Base-by-base conservation (phyloP, 2,329 filamentous ascomycete species). In the Tolypocladium paradoxum region DNA sequence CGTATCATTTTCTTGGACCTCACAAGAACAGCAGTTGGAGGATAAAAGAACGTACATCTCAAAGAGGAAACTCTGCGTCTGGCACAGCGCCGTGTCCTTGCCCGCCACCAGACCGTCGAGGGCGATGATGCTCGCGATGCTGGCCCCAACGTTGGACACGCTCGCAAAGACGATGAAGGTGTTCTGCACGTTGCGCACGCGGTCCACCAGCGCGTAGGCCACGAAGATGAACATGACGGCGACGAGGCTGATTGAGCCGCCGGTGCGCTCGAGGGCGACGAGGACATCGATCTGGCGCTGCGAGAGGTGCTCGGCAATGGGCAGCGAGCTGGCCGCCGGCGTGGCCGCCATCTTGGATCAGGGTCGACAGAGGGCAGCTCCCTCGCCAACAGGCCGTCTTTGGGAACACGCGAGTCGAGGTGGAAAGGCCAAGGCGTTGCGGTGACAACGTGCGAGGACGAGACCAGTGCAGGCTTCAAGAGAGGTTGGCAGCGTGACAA, bases 111-210 rank as follows among this genome's bases (percentile, higher is more conserved):
- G 74, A 1, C 84, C 86, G 18, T 82, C 78, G 53, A 82, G 79
- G 6, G 84, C 85, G 48, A 91, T 88, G 29, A 90, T 72, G 48
- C 86, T 89, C 12, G 84, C 88, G 45, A 77, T 69, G 58, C 79
- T 80, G 14, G 80, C 79, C 2, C 79, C 79, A 5, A 82, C 66
- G 57, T 83, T 83, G 55, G 79, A 76, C 29, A 82, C 71, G 22
- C 79, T 82, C 6, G 80, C 80, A 59, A 82, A 82, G 27, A 82
- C 71, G 50, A 83, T 82, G 57, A 83, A 83, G 1, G 78, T 80
- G 60, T 82, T 83, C 18, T 80, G 79, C 0, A 83, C 76, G 22
- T 79, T 81, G 16, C 79, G 76, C 20, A 81, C 70, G 2, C 75
- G 68, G 50, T 75, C 79, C 49, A 76, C 77, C 1, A 73, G 49